These are phyloP conservation scores for Penicillium ucsense DNA, from an alignment of 495 filamentous ascomycete genomes.

Conservation along the genomic window DNA sequence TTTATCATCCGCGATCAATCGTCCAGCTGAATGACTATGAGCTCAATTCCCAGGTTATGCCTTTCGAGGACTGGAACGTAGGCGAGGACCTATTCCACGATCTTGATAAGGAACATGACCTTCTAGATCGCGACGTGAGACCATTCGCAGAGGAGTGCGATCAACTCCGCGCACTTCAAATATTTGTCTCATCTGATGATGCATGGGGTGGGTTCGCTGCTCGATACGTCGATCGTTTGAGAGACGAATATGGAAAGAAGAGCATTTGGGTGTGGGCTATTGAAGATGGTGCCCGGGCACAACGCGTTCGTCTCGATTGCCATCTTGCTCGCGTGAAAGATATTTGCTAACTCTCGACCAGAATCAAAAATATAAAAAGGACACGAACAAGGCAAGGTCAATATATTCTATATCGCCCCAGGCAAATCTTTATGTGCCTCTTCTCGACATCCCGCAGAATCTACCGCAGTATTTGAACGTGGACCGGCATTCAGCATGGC, in stretches of 20 bases:
- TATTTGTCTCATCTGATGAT: slow-evolving; percentile 72
- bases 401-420: slow-evolving; percentile 56
- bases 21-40: slow-evolving; percentile 86
- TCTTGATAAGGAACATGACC: slow-evolving; percentile 75
- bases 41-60: slow-evolving; percentile 61
- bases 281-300: slow-evolving; percentile 49
- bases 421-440: slow-evolving; percentile 70
- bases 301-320: slow-evolving; percentile 39
- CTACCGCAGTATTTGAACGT: slow-evolving; percentile 54
- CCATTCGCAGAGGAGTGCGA: slow-evolving; percentile 89
- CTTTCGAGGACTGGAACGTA: slow-evolving; percentile 71
- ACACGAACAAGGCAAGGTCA: slow-evolving; percentile 62
- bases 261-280: slow-evolving; percentile 79
- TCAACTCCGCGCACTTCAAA: slow-evolving; percentile 76
- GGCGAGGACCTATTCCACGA: slow-evolving; percentile 77
- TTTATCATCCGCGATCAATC: slow-evolving; percentile 83
- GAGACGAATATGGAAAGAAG: slow-evolving; percentile 87
- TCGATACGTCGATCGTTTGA: slow-evolving; percentile 66
- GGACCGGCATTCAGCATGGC: slow-evolving; percentile 64
- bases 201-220: slow-evolving; percentile 88
- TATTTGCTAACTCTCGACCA: neutral
- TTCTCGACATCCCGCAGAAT: slow-evolving; percentile 48
- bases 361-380: slow-evolving; percentile 40
- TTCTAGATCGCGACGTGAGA: slow-evolving; percentile 81
- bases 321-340: neutral